Percentiles rank a stretch among this genome's conserved stretches.
Conservation (phyloP, 176 grass and related monocot genomes). For the Cenchrus purpureus region DNA sequence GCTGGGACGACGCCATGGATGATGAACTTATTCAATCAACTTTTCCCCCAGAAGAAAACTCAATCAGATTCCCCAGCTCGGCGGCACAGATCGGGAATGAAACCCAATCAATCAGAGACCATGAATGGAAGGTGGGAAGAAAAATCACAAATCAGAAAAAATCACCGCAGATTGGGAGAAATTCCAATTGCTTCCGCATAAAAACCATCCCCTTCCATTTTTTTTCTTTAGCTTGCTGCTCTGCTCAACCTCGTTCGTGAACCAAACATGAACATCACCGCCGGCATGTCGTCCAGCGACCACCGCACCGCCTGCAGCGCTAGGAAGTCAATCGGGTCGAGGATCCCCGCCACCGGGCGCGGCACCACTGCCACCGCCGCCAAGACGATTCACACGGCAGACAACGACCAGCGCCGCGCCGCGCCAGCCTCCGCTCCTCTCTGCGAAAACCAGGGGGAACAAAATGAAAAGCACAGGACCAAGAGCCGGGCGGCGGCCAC, state of each 20-base stretch:
- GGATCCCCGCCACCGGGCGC: conserved; percentile 48
- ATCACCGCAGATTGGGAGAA: too few relatives aligned
- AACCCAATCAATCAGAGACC: neutral
- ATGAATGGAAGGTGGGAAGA: neutral
- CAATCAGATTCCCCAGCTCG: neutral
- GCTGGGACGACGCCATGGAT: conserved; percentile 70
- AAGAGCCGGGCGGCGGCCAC: too few relatives aligned
- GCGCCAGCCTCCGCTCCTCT: too few relatives aligned
- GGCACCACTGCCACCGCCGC: conserved; percentile 26
- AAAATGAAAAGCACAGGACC: too few relatives aligned
- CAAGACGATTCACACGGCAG: conserved; percentile 3
- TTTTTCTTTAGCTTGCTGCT: too few relatives aligned
- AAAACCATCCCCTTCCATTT: too few relatives aligned
- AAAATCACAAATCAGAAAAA: neutral
- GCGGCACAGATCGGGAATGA: conserved; percentile 11
- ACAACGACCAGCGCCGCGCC: too few relatives aligned
- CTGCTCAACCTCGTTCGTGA: too few relatives aligned
- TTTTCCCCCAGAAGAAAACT: neutral
- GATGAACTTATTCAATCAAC: neutral
- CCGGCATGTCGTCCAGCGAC: conserved; percentile 71
- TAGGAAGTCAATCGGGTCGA: conserved; percentile 85
- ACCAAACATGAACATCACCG: too few relatives aligned
- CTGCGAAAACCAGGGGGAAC: neutral
- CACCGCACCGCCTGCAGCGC: conserved; percentile 81
- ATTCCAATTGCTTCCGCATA: too few relatives aligned